phyloP scores from a whole-genome alignment of 306 rosid genomes.

The Cucumis cinereus region DNA sequence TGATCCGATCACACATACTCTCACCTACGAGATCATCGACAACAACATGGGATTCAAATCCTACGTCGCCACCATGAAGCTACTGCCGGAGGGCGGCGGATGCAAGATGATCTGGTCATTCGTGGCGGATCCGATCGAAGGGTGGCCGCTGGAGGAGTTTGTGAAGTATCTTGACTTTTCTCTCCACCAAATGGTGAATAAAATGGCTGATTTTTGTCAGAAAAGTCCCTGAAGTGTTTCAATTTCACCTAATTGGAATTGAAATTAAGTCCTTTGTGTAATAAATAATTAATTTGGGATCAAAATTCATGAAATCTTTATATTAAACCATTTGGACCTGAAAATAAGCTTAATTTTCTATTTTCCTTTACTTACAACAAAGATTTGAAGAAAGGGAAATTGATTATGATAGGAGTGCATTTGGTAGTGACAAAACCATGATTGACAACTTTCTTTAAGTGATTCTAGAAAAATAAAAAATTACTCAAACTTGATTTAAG shows the following conservation, averaged over 20 bases:
- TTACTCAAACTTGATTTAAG: too few relatives aligned
- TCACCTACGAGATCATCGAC: constrained; percentile 26
- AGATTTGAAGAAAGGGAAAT: too few relatives aligned
- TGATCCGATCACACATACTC: constrained; percentile 22
- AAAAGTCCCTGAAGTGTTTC: neutral
- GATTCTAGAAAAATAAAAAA: too few relatives aligned
- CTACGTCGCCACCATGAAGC: constrained; percentile 27
- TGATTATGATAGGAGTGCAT: too few relatives aligned
- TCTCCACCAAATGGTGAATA: constrained; percentile 26
- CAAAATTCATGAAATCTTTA: too few relatives aligned
- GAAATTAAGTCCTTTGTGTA: neutral
- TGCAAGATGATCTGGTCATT: constrained; percentile 53
- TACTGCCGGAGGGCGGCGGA: constrained; percentile 3
- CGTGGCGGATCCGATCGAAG: constrained; percentile 39
- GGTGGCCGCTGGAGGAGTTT: constrained; percentile 29
- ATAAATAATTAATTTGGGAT: too few relatives aligned
- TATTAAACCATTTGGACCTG: too few relatives aligned
- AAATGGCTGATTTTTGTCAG: constrained; percentile 20
- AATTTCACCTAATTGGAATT: too few relatives aligned
- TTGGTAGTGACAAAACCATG: too few relatives aligned
- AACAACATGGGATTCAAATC: constrained; percentile 35
- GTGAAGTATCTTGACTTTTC: constrained; percentile 2
- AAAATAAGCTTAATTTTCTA: too few relatives aligned
- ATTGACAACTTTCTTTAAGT: too few relatives aligned
- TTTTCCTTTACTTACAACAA: too few relatives aligned